A percentile compares a stretch with the other conserved stretches of the same genome.
phyloP scores from a whole-genome alignment of 495 filamentous ascomycete species.

The Umbilicaria muhlenbergii region DNA sequence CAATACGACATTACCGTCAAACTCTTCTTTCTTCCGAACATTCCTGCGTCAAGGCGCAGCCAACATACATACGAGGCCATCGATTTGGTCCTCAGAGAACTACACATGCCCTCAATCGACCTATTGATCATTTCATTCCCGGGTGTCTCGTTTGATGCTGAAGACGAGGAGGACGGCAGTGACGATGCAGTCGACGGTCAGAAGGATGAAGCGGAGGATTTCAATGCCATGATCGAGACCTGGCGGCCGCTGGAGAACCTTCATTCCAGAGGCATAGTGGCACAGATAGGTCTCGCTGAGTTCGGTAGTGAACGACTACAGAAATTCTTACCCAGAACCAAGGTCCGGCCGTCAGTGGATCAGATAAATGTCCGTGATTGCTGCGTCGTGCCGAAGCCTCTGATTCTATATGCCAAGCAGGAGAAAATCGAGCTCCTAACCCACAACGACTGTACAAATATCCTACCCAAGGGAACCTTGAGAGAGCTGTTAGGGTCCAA shows the following conservation, averaged over 20 bases:
- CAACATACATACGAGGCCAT: slow-evolving; percentile 62
- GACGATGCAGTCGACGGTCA: slow-evolving; percentile 44
- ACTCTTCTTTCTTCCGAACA: slow-evolving; percentile 72
- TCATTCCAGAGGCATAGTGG: slow-evolving; percentile 52
- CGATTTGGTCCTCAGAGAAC: slow-evolving; percentile 58
- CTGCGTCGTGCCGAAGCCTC: slow-evolving; percentile 82
- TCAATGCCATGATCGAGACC: slow-evolving; percentile 54
- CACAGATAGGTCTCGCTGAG: slow-evolving; percentile 70
- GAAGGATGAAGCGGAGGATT: slow-evolving; percentile 30
- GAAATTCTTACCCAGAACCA: slow-evolving; percentile 46
- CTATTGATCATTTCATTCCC: slow-evolving; percentile 89
- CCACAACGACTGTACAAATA: slow-evolving; percentile 87
- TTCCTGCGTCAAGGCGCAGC: slow-evolving; percentile 41
- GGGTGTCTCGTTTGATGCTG: slow-evolving; percentile 81
- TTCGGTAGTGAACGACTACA: slow-evolving; percentile 71
- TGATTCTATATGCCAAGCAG: slow-evolving; percentile 72
- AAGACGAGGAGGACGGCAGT: slow-evolving; percentile 67
- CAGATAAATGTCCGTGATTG: slow-evolving; percentile 97
- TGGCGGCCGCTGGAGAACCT: slow-evolving; percentile 62
- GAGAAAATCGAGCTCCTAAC: slow-evolving; percentile 78
- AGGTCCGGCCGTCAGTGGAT: slow-evolving; percentile 66
- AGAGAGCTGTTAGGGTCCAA: slow-evolving; percentile 61
- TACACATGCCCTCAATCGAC: slow-evolving; percentile 62
- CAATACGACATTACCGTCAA: slow-evolving; percentile 91
- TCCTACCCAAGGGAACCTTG: slow-evolving; percentile 71